Conservation (phyloP, 169 alveolate species). For the Ophryocystis elektroscirrha region DNA sequence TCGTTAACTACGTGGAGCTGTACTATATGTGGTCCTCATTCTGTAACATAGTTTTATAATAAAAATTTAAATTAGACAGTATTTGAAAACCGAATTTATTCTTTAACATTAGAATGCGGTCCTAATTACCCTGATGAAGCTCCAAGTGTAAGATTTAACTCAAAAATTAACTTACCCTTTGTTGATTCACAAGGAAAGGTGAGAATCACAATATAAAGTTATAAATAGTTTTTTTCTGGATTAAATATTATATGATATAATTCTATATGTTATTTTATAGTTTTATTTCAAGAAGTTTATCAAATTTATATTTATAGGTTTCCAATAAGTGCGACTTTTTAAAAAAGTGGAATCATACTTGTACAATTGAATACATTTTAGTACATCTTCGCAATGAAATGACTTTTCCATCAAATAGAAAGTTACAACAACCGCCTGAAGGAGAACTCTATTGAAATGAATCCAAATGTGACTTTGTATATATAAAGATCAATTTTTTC, state of each 20-base stretch:
- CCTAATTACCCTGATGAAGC: constrained; percentile 77
- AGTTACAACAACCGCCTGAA: constrained; percentile 84
- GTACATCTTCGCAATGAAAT: constrained; percentile 66
- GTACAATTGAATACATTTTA: constrained; percentile 63
- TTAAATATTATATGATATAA: not conserved
- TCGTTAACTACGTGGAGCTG: constrained; percentile 75
- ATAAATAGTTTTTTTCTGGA: not conserved
- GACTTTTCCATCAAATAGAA: constrained; percentile 56
- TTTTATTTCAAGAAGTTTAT: not conserved
- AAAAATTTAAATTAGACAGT: constrained; percentile 49
- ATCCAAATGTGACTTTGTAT: not conserved
- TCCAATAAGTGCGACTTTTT: constrained; percentile 42
- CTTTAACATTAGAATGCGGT: constrained; percentile 68
- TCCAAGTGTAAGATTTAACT: constrained; percentile 68
- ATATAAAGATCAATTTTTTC: too few relatives aligned
- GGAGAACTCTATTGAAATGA: constrained; percentile 62
- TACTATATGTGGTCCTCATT: constrained; percentile 72
- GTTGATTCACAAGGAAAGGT: constrained; percentile 58
- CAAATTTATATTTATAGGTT: not conserved
- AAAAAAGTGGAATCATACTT: constrained; percentile 63
- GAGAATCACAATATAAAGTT: not conserved
- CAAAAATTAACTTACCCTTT: constrained; percentile 66
- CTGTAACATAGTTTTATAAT: constrained; percentile 31
- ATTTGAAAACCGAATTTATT: constrained; percentile 76
- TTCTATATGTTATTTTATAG: not conserved